Evolutionary conservation across 805 yeast species (phyloP).

Genomic region (Candida arabinofermentans): DNA sequence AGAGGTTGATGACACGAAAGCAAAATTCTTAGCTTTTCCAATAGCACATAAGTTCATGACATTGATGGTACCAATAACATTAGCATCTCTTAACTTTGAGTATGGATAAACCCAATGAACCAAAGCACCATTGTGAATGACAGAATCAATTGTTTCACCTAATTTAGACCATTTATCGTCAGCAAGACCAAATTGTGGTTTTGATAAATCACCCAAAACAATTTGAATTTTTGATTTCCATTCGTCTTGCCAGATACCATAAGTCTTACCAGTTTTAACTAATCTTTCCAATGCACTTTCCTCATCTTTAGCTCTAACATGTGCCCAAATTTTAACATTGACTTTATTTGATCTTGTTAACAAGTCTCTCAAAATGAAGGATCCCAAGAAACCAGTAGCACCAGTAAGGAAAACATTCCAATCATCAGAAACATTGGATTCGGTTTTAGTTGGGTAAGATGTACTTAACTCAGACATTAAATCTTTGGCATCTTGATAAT

Average conservation of each 20-base stretch:
- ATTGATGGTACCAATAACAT: slow-evolving; percentile 83
- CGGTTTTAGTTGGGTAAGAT: slow-evolving; percentile 41
- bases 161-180: slow-evolving; percentile 55
- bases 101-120: slow-evolving; percentile 99
- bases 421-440: slow-evolving; percentile 19
- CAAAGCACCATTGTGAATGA: slow-evolving; percentile 94
- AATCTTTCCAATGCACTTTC: slow-evolving; percentile 74
- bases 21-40: slow-evolving; percentile 81
- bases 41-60: slow-evolving; percentile 71
- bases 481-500: slow-evolving; percentile 70
- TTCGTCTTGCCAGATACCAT: slow-evolving; percentile 71
- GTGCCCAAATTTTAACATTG: slow-evolving; percentile 69
- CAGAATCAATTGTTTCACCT: slow-evolving; percentile 62
- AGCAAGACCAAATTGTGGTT: slow-evolving; percentile 65
- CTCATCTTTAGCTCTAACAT: slow-evolving; percentile 78
- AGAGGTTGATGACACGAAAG: slow-evolving; percentile 95
- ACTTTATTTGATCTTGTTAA: slow-evolving; percentile 45
- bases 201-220: slow-evolving; percentile 78
- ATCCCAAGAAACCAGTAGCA: slow-evolving; percentile 93
- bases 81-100: slow-evolving; percentile 83
- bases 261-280: slow-evolving; percentile 68
- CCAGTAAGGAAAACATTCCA: slow-evolving; percentile 81
- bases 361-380: slow-evolving; percentile 78
- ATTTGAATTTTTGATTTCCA: slow-evolving; percentile 59
- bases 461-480: slow-evolving; percentile 39